These are phyloP conservation scores for Hypericum androsaemum DNA, from an alignment of 345 rosid species.

Conservation along the genomic window DNA sequence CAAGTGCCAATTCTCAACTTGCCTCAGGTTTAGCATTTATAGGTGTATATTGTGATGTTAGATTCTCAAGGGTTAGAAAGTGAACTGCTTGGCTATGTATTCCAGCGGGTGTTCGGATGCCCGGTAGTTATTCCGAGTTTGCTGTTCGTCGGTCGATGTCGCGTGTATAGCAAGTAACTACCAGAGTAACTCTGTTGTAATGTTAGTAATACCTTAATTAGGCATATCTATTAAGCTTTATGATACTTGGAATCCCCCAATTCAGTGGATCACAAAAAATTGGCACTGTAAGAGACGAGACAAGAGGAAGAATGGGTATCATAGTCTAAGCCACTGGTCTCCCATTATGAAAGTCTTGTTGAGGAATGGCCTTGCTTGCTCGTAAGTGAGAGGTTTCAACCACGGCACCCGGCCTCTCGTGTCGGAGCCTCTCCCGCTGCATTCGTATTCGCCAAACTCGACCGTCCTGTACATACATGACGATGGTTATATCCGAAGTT, in stretches of 20 bases:
- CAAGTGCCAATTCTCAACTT: conserved; percentile 9
- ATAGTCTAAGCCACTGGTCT: conserved; percentile 67
- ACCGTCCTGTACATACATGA: conserved; percentile 40
- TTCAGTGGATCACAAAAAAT: conserved; percentile 5
- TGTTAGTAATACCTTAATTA: too few relatives aligned
- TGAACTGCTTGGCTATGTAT: conserved; percentile 15
- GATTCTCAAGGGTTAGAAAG: conserved; percentile 22
- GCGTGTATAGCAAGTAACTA: too few relatives aligned
- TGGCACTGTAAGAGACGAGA: conserved; percentile 6
- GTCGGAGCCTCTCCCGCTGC: conserved; percentile 73
- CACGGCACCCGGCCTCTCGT: conserved; percentile 52
- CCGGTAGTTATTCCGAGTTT: too few relatives aligned
- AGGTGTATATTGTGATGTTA: conserved; percentile 47
- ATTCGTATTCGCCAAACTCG: conserved; percentile 64
- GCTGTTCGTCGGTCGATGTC: too few relatives aligned
- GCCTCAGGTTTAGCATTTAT: conserved; percentile 24
- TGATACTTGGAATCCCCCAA: too few relatives aligned
- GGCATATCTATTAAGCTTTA: too few relatives aligned
- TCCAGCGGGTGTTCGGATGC: not conserved
- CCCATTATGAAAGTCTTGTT: conserved; percentile 57
- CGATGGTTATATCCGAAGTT: not conserved
- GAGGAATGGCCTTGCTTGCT: conserved; percentile 49
- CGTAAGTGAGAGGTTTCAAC: conserved; percentile 40
- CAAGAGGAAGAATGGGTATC: not conserved
- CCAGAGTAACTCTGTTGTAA: too few relatives aligned